phyloP scores from a whole-genome alignment of 2,329 filamentous ascomycete genomes.

The Rhinocladiella mackenziei region DNA sequence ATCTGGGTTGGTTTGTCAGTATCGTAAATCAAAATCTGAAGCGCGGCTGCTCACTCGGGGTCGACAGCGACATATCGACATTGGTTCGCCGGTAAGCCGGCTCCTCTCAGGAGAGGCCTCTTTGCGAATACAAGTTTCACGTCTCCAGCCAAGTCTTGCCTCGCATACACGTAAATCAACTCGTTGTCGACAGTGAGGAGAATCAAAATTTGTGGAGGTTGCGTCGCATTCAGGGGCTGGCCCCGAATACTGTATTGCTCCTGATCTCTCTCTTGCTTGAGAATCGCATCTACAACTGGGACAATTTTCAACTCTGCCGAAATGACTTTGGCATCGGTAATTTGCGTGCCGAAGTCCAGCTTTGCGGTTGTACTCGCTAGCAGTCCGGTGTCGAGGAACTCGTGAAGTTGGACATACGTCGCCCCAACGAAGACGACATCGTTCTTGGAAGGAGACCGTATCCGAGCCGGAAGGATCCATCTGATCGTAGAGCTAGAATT shows the following conservation, averaged over 20 bases:
- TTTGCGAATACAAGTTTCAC: slow-evolving; percentile 60
- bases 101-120: slow-evolving; percentile 56
- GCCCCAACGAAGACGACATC: slow-evolving; percentile 87
- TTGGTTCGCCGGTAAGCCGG: slow-evolving; percentile 52
- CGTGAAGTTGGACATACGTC: slow-evolving; percentile 73
- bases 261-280: slow-evolving; percentile 29
- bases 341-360: slow-evolving; percentile 71
- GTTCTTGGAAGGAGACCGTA: slow-evolving; percentile 66
- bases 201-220: slow-evolving; percentile 77
- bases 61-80: slow-evolving; percentile 71
- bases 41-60: slow-evolving; percentile 55
- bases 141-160: slow-evolving; percentile 40
- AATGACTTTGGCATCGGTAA: slow-evolving; percentile 73
- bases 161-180: slow-evolving; percentile 71
- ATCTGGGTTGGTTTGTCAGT: slow-evolving; percentile 34
- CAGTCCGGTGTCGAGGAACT: slow-evolving; percentile 61
- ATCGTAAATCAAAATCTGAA: not conserved
- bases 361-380: slow-evolving; percentile 74
- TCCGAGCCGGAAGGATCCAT: slow-evolving; percentile 72
- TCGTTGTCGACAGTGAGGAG: slow-evolving; percentile 70
- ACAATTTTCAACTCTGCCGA: slow-evolving; percentile 51
- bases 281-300: slow-evolving; percentile 26
- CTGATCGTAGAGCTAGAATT: slow-evolving; percentile 70
- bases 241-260: slow-evolving; percentile 24
- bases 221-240: slow-evolving; percentile 21